These are phyloP conservation scores for Paraphaeosphaeria minitans DNA, from an alignment of 2,329 filamentous ascomycete genomes.

Conservation along the genomic window DNA sequence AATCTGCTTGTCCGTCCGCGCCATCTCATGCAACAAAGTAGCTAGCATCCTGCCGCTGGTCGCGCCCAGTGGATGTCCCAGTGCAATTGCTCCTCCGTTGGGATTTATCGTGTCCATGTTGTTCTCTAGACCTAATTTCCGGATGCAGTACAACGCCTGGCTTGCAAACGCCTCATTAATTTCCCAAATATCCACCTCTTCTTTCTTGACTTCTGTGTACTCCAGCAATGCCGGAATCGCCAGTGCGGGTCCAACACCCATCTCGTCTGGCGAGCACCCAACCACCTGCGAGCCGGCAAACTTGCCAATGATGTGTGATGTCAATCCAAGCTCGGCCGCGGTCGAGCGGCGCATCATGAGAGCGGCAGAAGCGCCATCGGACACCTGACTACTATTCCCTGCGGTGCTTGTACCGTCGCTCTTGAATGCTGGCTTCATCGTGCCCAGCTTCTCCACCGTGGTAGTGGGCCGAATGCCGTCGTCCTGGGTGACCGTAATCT, in stretches of 20 bases:
- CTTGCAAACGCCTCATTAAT: constrained; percentile 82
- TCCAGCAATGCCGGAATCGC: constrained; percentile 83
- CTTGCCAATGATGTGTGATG: constrained; percentile 74
- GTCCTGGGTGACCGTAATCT: constrained; percentile 73
- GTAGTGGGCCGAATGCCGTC: constrained; percentile 79
- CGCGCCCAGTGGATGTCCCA: constrained; percentile 89
- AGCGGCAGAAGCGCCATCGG: constrained; percentile 83
- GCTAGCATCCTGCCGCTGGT: constrained; percentile 82
- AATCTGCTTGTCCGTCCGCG: constrained; percentile 70
- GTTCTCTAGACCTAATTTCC: constrained; percentile 70
- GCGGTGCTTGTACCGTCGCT: constrained; percentile 77
- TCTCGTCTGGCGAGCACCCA: constrained; percentile 86
- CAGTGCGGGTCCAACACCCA: constrained; percentile 87
- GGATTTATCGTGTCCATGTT: constrained; percentile 81
- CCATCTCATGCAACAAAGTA: constrained; percentile 72
- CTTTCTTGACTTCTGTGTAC: constrained; percentile 67
- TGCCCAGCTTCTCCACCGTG: constrained; percentile 71
- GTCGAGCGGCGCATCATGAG: constrained; percentile 85
- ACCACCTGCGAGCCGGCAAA: constrained; percentile 78
- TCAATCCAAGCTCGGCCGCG: constrained; percentile 73
- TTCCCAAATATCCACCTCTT: constrained; percentile 85
- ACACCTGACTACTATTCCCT: constrained; percentile 84
- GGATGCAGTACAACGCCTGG: constrained; percentile 71
- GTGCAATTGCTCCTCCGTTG: constrained; percentile 90
- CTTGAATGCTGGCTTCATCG: constrained; percentile 86